Evolutionary conservation across 139 green algal species (phyloP), one percentile per base, ranked within the genome.

Genomic region (Parachlorella kessleri): DNA sequence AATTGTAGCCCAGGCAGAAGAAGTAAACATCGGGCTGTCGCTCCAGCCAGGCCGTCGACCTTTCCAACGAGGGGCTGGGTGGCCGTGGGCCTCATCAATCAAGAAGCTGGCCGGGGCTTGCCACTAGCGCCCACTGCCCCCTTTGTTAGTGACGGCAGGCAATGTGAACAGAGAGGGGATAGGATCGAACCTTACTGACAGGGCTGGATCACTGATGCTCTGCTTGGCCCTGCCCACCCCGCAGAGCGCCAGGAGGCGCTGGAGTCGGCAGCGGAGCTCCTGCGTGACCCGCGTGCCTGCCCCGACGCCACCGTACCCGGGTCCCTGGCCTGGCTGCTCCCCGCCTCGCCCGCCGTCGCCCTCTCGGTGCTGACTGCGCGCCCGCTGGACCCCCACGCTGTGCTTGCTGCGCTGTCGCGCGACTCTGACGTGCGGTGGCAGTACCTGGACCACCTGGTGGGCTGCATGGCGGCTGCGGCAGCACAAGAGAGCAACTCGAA

Each of bases 391-490:
- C 81, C 42, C 21, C 38, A 53, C 2, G 55, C 37, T 6, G 73
- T 79, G 53, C 66, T 79, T 41, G 63, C 73, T 37, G 39, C 66
- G 67, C 79, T 76, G 72, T 55, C 65, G n/a, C 10, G 32, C 2
- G 65, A 38, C 23, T 70, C 66, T 3, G 82, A 87, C 30, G 78
- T 91, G 53, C 83, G 81, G 23, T 92, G 86, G 85, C 84, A 84
- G 23, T 94, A 93, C 83, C 84, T 94, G 74, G 83, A 90, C 8
- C 84, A 92, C 42, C 76, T 92, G 30, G 89, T 94, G 70, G 74
- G 83, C 32, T 65, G 70, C 53, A 59, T 59, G 48, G 55, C 35
- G 35, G 73, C 54, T 54, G 73, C 40, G 72, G 37, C n/a, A 30
- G 37, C 23, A n/a, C n/a, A 0, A 28, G 53, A 1, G 32, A 26